Evolutionary conservation across 2,329 filamentous ascomycete species (phyloP), one percentile per base, ranked within the genome.

Genomic region (Paraconiothyrium sp.): DNA sequence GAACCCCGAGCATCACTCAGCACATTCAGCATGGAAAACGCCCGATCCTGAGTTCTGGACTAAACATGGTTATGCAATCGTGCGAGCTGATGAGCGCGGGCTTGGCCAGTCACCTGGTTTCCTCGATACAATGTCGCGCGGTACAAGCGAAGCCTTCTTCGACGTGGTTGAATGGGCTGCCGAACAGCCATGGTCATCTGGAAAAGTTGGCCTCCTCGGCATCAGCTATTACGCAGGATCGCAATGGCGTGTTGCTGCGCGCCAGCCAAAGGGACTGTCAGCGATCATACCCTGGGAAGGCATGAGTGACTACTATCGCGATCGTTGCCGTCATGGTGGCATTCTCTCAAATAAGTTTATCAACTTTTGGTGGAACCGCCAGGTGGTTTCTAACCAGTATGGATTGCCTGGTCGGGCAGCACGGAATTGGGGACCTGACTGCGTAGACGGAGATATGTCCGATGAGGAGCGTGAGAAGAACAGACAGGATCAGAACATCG

Each of bases 341-440:
- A 78, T 70, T 10, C 65, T 79, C 30, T 79, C 78, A 7, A 72
- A 77, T 46, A 70, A 72, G 48, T 78, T 78, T 58, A 76, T 78
- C 50, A 70, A 76, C 39, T 86, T 89, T 68, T 91, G 88, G 89
- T 90, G 88, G 88, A 84, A 90, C 68, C 82, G 87, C 0, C 88
- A 90, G 71, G 87, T 91, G 7, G 79, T 90, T 8, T 81, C 82
- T 0, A 92, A 91, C 68, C 90, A 92, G 73, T 92, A 92, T 62
- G 90, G 90, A 0, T 81, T 80, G 10, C 81, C 83, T 2, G 84
- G 83, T 1, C 76, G 84, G 37, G 76, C 76, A 1, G 82, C 80
- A 1, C 76, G 81, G 2, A 86, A 87, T 20, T 87, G 84, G 84
- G 85, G 85, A 0, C 80, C 79, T 69, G 67, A 85, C 56, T 88